Evolutionary conservation across 495 filamentous ascomycete species (phyloP).

Genomic region (Penicillium parvum): DNA sequence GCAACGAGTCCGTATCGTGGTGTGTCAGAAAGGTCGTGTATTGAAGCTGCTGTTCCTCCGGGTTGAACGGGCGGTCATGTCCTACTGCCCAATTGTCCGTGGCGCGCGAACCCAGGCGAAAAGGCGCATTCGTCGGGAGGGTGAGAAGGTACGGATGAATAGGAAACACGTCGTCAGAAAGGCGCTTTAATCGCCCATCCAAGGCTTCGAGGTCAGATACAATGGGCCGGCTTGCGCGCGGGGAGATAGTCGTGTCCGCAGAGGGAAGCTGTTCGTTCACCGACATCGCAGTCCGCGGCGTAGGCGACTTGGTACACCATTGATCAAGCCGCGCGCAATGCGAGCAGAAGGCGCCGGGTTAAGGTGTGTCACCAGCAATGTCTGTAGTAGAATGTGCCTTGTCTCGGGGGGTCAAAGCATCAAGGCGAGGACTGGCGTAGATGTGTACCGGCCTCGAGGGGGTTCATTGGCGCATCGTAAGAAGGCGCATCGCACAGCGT

Average conservation of each 20-base stretch:
- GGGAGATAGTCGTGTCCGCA: conserved; percentile 24
- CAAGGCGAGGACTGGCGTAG: conserved; percentile 10
- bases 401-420: conserved; percentile 17
- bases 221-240: conserved; percentile 16
- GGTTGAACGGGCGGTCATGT: conserved; percentile 42
- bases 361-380: conserved; percentile 1
- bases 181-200: conserved; percentile 38
- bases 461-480: conserved; percentile 19
- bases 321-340: conserved; percentile 15
- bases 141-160: conserved; percentile 47
- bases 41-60: conserved; percentile 49
- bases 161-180: conserved; percentile 46
- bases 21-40: conserved; percentile 53
- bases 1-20: conserved; percentile 42
- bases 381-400: conserved; percentile 9
- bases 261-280: conserved; percentile 37
- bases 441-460: conserved; percentile 7
- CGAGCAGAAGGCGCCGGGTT: not conserved
- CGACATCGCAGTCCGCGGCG: conserved; percentile 44
- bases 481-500: conserved; percentile 2
- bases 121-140: conserved; percentile 42
- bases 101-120: conserved; percentile 35
- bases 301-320: conserved; percentile 17
- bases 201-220: conserved; percentile 30
- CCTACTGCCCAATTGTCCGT: conserved; percentile 49